These are phyloP conservation scores for Neopestalotiopsis sp. DNA, from an alignment of 2,329 filamentous ascomycete genomes.

Conservation along the genomic window DNA sequence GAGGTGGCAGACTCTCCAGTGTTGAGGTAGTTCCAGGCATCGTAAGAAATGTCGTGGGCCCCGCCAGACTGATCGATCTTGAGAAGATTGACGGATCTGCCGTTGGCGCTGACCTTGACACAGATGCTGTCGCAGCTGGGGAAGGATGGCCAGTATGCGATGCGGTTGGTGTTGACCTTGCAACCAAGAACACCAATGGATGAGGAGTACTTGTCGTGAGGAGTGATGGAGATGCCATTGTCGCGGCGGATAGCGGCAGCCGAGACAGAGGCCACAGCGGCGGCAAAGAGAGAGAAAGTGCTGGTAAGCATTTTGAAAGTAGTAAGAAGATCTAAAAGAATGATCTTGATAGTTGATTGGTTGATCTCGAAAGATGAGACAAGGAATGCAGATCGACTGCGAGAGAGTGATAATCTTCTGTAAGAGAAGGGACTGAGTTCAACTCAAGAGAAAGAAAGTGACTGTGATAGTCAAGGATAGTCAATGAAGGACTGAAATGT, in stretches of 20 bases:
- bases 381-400: background rate
- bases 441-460: slow-evolving; percentile 1
- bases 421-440: background rate
- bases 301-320: slow-evolving; percentile 24
- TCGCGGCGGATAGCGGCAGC: slow-evolving; percentile 25
- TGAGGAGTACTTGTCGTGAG: slow-evolving; percentile 61
- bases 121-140: slow-evolving; percentile 62
- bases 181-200: slow-evolving; percentile 64
- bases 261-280: slow-evolving; percentile 20
- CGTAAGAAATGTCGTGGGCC: slow-evolving; percentile 63
- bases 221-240: slow-evolving; percentile 47
- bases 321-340: background rate
- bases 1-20: slow-evolving; percentile 52
- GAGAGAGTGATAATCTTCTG: background rate
- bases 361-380: background rate
- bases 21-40: slow-evolving; percentile 64
- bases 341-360: background rate
- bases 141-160: slow-evolving; percentile 62
- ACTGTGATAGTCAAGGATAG: slow-evolving; percentile 6
- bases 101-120: slow-evolving; percentile 55
- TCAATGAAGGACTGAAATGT: slow-evolving; percentile 7
- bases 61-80: slow-evolving; percentile 60
- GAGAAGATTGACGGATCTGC: slow-evolving; percentile 60
- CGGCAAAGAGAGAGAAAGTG: slow-evolving; percentile 22
- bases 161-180: slow-evolving; percentile 64